Conservation (phyloP, 1,139 yeast species). For the Saccharomyces hybrid region DNA sequence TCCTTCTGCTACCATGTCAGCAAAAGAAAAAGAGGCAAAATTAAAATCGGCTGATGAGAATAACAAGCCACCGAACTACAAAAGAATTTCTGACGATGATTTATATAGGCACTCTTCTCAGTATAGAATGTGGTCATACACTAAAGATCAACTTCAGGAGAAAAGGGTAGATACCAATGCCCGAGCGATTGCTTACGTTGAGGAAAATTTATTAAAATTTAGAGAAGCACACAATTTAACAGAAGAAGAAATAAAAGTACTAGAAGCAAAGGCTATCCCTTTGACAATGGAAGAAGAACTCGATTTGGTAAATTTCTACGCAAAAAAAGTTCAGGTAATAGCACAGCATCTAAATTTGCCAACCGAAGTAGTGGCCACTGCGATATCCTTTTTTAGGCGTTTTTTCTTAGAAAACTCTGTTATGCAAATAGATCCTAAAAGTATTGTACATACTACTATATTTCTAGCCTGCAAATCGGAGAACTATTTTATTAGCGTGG, state of each 20-base stretch:
- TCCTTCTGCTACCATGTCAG: neutral
- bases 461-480: slow-evolving; percentile 91
- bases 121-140: slow-evolving; percentile 78
- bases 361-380: slow-evolving; percentile 70
- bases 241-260: slow-evolving; percentile 29
- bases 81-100: slow-evolving; percentile 61
- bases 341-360: slow-evolving; percentile 53
- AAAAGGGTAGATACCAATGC: slow-evolving; percentile 45
- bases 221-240: slow-evolving; percentile 34
- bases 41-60: neutral
- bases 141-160: slow-evolving; percentile 45
- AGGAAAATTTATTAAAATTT: slow-evolving; percentile 33
- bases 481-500: slow-evolving; percentile 79
- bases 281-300: slow-evolving; percentile 64
- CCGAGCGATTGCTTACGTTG: slow-evolving; percentile 42
- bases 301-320: slow-evolving; percentile 58
- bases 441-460: slow-evolving; percentile 73
- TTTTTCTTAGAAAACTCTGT: slow-evolving; percentile 75
- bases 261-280: slow-evolving; percentile 41
- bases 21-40: neutral
- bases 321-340: slow-evolving; percentile 60
- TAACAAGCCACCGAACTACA: slow-evolving; percentile 17
- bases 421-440: slow-evolving; percentile 83
- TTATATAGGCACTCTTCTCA: slow-evolving; percentile 82
- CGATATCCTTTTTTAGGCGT: slow-evolving; percentile 71